Evolutionary conservation across 2,329 filamentous ascomycete genomes (phyloP).

Genomic region (Plectosphaerella plurivora): DNA sequence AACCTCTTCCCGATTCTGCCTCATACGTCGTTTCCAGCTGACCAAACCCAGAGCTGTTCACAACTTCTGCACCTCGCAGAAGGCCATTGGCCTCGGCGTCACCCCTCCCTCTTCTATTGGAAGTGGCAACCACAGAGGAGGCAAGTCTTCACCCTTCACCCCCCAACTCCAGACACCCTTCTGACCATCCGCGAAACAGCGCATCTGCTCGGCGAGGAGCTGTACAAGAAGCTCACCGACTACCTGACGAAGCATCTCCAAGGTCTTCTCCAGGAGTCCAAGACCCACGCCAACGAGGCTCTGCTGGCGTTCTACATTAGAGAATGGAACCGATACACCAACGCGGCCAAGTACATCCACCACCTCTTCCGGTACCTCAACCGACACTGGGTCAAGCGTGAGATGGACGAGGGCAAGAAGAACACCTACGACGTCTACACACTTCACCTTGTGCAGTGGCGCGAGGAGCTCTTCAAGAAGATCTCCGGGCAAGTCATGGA

Average conservation of each 20-base stretch:
- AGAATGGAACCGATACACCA: conserved; percentile 95
- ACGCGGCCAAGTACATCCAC: conserved; percentile 94
- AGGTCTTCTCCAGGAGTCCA: conserved; percentile 67
- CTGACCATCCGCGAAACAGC: conserved; percentile 44
- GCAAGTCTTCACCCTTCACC: conserved; percentile 33
- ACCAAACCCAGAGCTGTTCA: conserved; percentile 67
- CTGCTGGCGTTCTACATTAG: conserved; percentile 90
- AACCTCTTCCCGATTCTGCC: conserved; percentile 10
- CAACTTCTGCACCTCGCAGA: conserved; percentile 98
- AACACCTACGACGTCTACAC: conserved; percentile 98
- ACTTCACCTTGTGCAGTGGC: conserved; percentile 92
- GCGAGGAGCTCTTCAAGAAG: conserved; percentile 79
- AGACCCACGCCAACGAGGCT: conserved; percentile 81
- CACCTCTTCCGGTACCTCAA: conserved; percentile 96
- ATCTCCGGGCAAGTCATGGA: conserved; percentile 90
- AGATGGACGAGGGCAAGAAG: conserved; percentile 99
- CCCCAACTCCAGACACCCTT: neutral
- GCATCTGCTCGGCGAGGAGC: conserved; percentile 89
- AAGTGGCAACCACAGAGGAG: conserved; percentile 64
- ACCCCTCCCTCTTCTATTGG: conserved; percentile 26
- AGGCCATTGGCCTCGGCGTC: conserved; percentile 63
- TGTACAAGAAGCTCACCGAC: conserved; percentile 85
- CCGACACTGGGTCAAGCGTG: conserved; percentile 96
- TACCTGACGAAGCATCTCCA: conserved; percentile 78
- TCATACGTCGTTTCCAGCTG: neutral